These are phyloP conservation scores for Penicillium psychrofluorescens DNA, from an alignment of 495 filamentous ascomycete species.

Conservation along the genomic window DNA sequence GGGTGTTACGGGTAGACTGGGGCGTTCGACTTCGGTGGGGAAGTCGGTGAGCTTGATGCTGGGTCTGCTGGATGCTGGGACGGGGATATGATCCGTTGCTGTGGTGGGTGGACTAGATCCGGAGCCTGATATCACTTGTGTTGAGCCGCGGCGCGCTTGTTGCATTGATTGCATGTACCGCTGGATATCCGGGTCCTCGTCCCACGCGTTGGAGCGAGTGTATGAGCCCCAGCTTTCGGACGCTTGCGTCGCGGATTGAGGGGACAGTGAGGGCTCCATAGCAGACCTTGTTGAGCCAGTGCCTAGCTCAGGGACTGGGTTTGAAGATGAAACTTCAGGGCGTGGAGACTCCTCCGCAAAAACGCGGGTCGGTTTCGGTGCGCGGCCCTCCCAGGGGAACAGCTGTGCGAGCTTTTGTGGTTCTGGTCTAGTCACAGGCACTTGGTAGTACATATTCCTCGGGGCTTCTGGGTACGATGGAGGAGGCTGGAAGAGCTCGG, in stretches of 20 bases:
- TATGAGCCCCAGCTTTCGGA: slow-evolving; percentile 49
- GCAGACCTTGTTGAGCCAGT: neutral
- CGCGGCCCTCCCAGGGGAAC: slow-evolving; percentile 78
- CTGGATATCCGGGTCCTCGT: slow-evolving; percentile 75
- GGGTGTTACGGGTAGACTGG: slow-evolving; percentile 86
- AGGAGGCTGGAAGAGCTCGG: slow-evolving; percentile 65
- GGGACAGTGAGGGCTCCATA: too few relatives aligned
- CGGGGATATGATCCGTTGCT: slow-evolving; percentile 1
- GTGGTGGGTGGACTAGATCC: neutral
- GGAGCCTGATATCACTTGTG: slow-evolving; percentile 44
- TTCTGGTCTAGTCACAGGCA: slow-evolving; percentile 54
- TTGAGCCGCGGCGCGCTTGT: slow-evolving; percentile 52
- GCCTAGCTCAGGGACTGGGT: slow-evolving; percentile 5
- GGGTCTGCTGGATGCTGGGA: slow-evolving; percentile 21
- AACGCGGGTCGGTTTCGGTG: slow-evolving; percentile 60
- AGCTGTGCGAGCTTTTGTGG: slow-evolving; percentile 54
- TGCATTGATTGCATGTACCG: slow-evolving; percentile 67
- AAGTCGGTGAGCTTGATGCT: slow-evolving; percentile 75
- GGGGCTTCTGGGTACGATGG: slow-evolving; percentile 72
- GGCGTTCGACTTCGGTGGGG: slow-evolving; percentile 73
- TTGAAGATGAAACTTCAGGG: slow-evolving; percentile 1
- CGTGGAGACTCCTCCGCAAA: slow-evolving; percentile 51
- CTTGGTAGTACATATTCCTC: slow-evolving; percentile 75
- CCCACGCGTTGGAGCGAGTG: slow-evolving; percentile 76
- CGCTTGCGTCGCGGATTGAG: too few relatives aligned